A percentile compares a stretch with the other conserved stretches of the same genome.
Evolutionary conservation across 768 basidiomycete genomes (phyloP).

Genomic region (Termitomyces bulborhizus): DNA sequence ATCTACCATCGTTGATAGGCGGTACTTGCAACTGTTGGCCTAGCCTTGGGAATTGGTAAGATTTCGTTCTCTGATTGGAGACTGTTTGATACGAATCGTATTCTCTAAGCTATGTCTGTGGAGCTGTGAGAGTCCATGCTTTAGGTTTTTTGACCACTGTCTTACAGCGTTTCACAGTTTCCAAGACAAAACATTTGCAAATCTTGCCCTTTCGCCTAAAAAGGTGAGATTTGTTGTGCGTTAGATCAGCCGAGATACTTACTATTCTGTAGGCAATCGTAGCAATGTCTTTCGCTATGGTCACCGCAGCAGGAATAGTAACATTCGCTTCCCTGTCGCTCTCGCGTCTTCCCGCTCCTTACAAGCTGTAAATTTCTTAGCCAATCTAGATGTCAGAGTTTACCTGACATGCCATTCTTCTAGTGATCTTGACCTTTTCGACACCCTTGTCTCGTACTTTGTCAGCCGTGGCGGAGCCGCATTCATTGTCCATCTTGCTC

Average conservation of each 20-base stretch:
- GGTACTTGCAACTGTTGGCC: constrained; percentile 7
- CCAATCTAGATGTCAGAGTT: not conserved
- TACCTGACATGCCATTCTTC: not conserved
- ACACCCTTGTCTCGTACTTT: constrained; percentile 8
- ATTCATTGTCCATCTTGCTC: constrained; percentile 7
- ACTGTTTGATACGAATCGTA: not conserved
- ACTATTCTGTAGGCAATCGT: constrained; percentile 3
- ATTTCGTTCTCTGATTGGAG: not conserved
- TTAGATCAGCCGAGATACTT: not conserved
- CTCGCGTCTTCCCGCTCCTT: constrained; percentile 5
- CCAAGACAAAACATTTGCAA: constrained; percentile 1
- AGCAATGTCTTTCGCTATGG: constrained; percentile 3
- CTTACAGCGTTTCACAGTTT: constrained; percentile 3
- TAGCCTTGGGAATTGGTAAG: constrained; percentile 12
- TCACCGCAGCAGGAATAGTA: constrained; percentile 8
- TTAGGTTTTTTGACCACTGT: not conserved
- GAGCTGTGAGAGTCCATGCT: not conserved
- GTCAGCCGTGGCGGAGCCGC: constrained; percentile 10
- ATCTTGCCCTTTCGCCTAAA: constrained; percentile 7
- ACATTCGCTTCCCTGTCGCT: not conserved
- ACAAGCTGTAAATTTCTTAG: constrained; percentile 5
- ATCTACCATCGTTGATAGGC: no score
- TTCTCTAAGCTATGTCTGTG: not conserved
- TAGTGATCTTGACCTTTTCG: constrained; percentile 9
- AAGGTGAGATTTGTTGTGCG: constrained; percentile 1